A percentile compares a stretch with the other conserved stretches of the same genome.
These are phyloP conservation scores for Ettlia oleoabundans DNA, from an alignment of 139 green algal species.

Conservation along the genomic window DNA sequence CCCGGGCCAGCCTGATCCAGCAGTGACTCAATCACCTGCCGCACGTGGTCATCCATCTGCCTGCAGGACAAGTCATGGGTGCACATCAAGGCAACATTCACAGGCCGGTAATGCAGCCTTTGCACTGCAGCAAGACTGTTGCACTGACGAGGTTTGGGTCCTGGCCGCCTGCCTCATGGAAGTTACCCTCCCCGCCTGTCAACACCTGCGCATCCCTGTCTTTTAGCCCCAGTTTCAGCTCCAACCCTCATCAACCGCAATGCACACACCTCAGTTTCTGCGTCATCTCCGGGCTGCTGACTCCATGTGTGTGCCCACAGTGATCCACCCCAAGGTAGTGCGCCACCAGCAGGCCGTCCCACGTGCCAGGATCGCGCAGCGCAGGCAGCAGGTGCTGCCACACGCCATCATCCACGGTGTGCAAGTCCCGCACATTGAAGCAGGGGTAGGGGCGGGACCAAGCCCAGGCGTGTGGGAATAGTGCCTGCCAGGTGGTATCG, in stretches of 20 bases:
- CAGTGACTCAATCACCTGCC: conserved; percentile 55
- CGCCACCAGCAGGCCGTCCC: conserved; percentile 87
- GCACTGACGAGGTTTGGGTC: too few relatives aligned
- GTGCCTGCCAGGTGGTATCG: conserved; percentile 93
- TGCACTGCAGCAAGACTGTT: too few relatives aligned
- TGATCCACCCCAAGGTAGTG: conserved; percentile 98
- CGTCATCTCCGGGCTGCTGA: conserved; percentile 74
- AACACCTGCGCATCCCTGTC: not conserved
- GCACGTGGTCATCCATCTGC: conserved; percentile 83
- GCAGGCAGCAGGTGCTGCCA: conserved; percentile 59
- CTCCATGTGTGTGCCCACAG: conserved; percentile 87
- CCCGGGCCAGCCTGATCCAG: conserved; percentile 44
- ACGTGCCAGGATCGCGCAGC: conserved; percentile 53
- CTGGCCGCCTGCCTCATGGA: too few relatives aligned
- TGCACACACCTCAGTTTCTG: conserved; percentile 72
- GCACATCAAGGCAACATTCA: too few relatives aligned
- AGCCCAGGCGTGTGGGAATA: conserved; percentile 75
- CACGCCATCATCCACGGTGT: conserved; percentile 95
- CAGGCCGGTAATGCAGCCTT: too few relatives aligned
- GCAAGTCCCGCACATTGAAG: conserved; percentile 93
- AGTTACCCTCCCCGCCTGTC: too few relatives aligned
- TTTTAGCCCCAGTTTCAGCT: not conserved
- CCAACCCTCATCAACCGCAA: not conserved
- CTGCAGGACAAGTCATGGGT: too few relatives aligned
- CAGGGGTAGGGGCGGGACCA: conserved; percentile 82